Percentiles rank a stretch among this genome's conserved stretches.
phyloP scores from a whole-genome alignment of 2,329 filamentous ascomycete genomes.

The Phyllosticta capitalensis region DNA sequence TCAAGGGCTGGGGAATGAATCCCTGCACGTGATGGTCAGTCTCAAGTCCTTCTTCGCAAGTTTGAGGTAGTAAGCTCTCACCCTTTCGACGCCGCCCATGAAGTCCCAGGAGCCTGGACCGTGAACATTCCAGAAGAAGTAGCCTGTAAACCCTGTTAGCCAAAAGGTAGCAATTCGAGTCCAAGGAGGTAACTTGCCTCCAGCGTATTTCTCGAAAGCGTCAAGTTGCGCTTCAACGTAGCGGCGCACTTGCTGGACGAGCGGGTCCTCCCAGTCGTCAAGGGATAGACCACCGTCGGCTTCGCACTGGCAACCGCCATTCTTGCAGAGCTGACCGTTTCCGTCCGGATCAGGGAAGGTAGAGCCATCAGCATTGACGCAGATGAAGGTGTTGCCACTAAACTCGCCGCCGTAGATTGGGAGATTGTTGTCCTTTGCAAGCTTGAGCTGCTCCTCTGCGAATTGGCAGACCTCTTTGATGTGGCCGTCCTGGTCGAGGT shows the following conservation, averaged over 20 bases:
- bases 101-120: slow-evolving; percentile 35
- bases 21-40: background rate
- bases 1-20: slow-evolving; percentile 5
- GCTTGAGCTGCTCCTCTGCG: slow-evolving; percentile 45
- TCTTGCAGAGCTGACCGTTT: slow-evolving; percentile 20
- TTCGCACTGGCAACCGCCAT: slow-evolving; percentile 30
- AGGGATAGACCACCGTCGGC: slow-evolving; percentile 21
- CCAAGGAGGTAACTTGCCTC: background rate
- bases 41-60: background rate
- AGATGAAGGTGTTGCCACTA: slow-evolving; percentile 35
- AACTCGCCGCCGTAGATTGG: slow-evolving; percentile 37
- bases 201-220: slow-evolving; percentile 31
- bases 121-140: slow-evolving; percentile 37
- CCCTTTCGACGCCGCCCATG: slow-evolving; percentile 30
- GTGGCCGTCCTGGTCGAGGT: slow-evolving; percentile 31
- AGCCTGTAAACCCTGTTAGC: slow-evolving; percentile 17
- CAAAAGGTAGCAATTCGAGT: too few relatives aligned
- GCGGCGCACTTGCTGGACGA: slow-evolving; percentile 27
- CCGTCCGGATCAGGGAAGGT: slow-evolving; percentile 18
- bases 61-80: slow-evolving; percentile 9
- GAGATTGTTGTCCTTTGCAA: slow-evolving; percentile 28
- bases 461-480: slow-evolving; percentile 34
- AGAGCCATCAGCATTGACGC: slow-evolving; percentile 33
- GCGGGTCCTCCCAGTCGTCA: slow-evolving; percentile 26
- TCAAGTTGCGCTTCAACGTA: slow-evolving; percentile 38